Base-by-base conservation (phyloP, 2,329 filamentous ascomycete genomes). In the Cadophora luteo-olivacea region DNA sequence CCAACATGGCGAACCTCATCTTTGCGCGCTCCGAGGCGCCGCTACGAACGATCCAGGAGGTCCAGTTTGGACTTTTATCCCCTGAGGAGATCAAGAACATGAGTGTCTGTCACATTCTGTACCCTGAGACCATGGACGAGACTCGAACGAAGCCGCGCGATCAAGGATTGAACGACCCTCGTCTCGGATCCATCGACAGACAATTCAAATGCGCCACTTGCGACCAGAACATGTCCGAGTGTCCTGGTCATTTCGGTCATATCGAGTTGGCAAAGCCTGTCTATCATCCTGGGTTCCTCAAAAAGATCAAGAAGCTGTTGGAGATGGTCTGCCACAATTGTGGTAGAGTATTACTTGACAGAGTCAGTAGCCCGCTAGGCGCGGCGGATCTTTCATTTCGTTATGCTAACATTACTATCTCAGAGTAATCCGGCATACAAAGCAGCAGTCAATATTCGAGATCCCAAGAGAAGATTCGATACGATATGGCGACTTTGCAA, bases 111-210 rank as follows among this genome's bases (percentile, higher is more conserved):
- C 93, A 97, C 80, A 95, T 99, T 80, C 88, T 96, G 80, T 98
- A 97, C 79, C 94, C 96, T n/a, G 96, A 99, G 85, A 98, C 96
- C 33, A 97, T 99, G 96, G 96, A 99, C 79, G 96, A 99, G 82
- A 91, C 91, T 81, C 92, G 94, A 78, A 91, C 92, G 74, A 93
- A 93, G 80, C 96, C 96, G 72, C 93, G 96, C 75, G 92, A 96
- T 71, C 91, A 92, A 79, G 96, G 96, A 78, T 86, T 98, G 75
- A 98, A 98, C 80, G 96, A 99, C 79, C 94, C 96, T 73, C 92
- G 94, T 75, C 90, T 99, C 63, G 96, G 96, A 68, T 97, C 96
- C 61, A 97, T 99, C 80, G 97, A 99, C 80, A 91, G 96, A 73
- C 92, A 94, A 79, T 97, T 93, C 84, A 93, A 94, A 81, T 99